A percentile compares a stretch with the other conserved stretches of the same genome.
Conservation (phyloP, 2,329 filamentous ascomycete genomes). For the Hypoxylon sp. region DNA sequence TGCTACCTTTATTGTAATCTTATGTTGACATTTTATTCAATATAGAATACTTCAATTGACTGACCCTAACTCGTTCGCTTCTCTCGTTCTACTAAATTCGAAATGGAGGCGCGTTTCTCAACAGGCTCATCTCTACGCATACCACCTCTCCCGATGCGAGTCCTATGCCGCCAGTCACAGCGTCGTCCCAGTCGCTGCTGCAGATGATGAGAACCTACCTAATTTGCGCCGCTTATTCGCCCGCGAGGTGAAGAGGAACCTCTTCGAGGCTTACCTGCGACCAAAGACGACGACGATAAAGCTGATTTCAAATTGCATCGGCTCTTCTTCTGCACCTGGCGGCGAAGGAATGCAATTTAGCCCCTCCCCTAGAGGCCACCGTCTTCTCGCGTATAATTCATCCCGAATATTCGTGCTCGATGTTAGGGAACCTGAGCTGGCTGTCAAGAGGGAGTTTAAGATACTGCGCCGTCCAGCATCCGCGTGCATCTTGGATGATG, state of each 20-base stretch:
- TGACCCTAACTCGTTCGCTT: slow-evolving; percentile 76
- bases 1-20: neutral
- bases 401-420: slow-evolving; percentile 87
- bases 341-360: slow-evolving; percentile 90
- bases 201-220: slow-evolving; percentile 68
- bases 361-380: slow-evolving; percentile 80
- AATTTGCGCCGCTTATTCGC: slow-evolving; percentile 76
- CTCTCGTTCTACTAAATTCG: slow-evolving; percentile 74
- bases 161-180: slow-evolving; percentile 69
- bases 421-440: slow-evolving; percentile 70
- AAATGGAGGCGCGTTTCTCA: slow-evolving; percentile 77
- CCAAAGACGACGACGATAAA: slow-evolving; percentile 81
- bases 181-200: slow-evolving; percentile 54
- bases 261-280: slow-evolving; percentile 82
- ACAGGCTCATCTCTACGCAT: slow-evolving; percentile 73
- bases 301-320: slow-evolving; percentile 86
- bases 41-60: slow-evolving; percentile 72
- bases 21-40: slow-evolving; percentile 28
- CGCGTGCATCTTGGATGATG: slow-evolving; percentile 84
- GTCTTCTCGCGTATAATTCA: slow-evolving; percentile 85
- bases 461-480: slow-evolving; percentile 81
- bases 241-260: slow-evolving; percentile 79
- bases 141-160: slow-evolving; percentile 73
- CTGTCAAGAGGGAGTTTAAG: slow-evolving; percentile 83
- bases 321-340: slow-evolving; percentile 84